Evolutionary conservation across 768 basidiomycete species (phyloP).

Genomic region (Tephrocybe sp.): DNA sequence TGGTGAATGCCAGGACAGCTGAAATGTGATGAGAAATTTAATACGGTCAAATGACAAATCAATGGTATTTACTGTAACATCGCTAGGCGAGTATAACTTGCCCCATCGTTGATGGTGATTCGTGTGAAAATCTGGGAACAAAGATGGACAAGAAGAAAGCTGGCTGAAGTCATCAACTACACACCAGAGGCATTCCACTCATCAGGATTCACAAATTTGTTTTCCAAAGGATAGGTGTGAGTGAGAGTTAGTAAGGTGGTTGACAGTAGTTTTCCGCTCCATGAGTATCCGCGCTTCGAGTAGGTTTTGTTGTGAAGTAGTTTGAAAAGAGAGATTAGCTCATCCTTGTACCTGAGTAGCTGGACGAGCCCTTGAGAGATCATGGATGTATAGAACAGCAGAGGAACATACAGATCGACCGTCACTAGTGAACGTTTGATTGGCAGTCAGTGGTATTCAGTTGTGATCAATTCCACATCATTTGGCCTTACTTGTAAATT

Average conservation of each 20-base stretch:
- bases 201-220: conserved; percentile 75
- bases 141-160: neutral
- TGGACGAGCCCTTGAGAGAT: conserved; percentile 26
- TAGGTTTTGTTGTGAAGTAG: conserved; percentile 69
- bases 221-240: conserved; percentile 79
- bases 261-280: conserved; percentile 75
- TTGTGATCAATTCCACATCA: neutral
- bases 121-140: conserved; percentile 55
- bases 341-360: conserved; percentile 64
- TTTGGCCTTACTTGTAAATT: conserved; percentile 65
- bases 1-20: conserved; percentile 83
- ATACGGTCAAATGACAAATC: neutral
- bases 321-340: conserved; percentile 59
- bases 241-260: conserved; percentile 74
- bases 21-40: neutral
- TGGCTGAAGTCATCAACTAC: conserved; percentile 1
- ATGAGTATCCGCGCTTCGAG: conserved; percentile 81
- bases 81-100: conserved; percentile 66
- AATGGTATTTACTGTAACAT: conserved; percentile 56
- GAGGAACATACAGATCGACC: conserved; percentile 54
- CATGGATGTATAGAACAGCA: neutral
- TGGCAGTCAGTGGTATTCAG: neutral
- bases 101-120: conserved; percentile 82
- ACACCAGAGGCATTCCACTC: conserved; percentile 75
- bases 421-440: conserved; percentile 36